Conservation (phyloP, 306 rosid genomes). For the Trichosanthes cucumerina region DNA sequence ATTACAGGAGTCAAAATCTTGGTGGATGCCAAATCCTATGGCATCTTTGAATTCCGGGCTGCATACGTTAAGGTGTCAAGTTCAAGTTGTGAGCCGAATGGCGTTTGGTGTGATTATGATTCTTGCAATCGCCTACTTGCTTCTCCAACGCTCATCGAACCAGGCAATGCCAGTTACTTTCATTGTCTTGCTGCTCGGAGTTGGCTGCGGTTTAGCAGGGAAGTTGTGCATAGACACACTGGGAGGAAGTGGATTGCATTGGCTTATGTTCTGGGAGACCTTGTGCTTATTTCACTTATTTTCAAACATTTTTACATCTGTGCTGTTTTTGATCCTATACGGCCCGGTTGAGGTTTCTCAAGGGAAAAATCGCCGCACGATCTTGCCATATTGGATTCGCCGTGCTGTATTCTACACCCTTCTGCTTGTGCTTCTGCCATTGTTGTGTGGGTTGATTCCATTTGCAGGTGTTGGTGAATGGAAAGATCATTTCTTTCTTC, state of each 20-base stretch:
- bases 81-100: conserved; percentile 54
- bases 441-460: conserved; percentile 68
- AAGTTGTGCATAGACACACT: conserved; percentile 68
- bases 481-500: conserved; percentile 47
- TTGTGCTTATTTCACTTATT: conserved; percentile 59
- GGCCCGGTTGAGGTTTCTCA: conserved; percentile 39
- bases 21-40: conserved; percentile 64
- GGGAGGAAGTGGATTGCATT: conserved; percentile 72
- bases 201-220: conserved; percentile 62
- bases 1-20: conserved; percentile 45
- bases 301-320: conserved; percentile 35
- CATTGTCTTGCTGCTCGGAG: conserved; percentile 55
- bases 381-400: conserved; percentile 53
- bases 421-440: conserved; percentile 46
- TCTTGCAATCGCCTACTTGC: conserved; percentile 34
- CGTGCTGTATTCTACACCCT: conserved; percentile 28
- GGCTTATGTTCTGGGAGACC: conserved; percentile 73
- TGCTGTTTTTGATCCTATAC: conserved; percentile 38
- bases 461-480: conserved; percentile 66
- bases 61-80: conserved; percentile 41
- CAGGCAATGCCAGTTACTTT: conserved; percentile 70
- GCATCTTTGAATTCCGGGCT: conserved; percentile 32
- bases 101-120: conserved; percentile 52
- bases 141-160: conserved; percentile 49
- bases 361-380: conserved; percentile 14